Percentiles rank a stretch among this genome's conserved stretches.
These are phyloP conservation scores for Dorcoceras hygrometricum DNA, from an alignment of 257 asterid genomes.

Conservation along the genomic window DNA sequence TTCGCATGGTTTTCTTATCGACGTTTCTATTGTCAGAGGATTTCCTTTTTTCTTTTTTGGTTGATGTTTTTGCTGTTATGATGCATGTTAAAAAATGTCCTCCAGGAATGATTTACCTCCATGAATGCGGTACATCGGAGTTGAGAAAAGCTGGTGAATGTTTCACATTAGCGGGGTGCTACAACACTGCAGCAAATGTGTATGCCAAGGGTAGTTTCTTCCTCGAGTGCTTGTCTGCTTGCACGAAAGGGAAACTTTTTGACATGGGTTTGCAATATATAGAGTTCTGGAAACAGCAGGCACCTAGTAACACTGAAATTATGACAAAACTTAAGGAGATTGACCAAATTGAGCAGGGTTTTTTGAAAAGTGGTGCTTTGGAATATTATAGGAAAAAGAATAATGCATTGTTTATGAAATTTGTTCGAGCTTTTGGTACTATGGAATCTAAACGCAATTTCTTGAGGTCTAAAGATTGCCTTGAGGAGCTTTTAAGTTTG, in stretches of 20 bases:
- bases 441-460: constrained; percentile 44
- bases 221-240: constrained; percentile 46
- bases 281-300: constrained; percentile 47
- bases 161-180: constrained; percentile 44
- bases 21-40: neutral
- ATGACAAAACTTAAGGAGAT: constrained; percentile 24
- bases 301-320: constrained; percentile 9
- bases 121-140: constrained; percentile 39
- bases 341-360: constrained; percentile 38
- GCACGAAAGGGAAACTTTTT: constrained; percentile 40
- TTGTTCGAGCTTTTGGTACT: constrained; percentile 44
- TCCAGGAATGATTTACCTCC: constrained; percentile 51
- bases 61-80: too few relatives aligned
- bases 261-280: constrained; percentile 48
- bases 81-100: neutral
- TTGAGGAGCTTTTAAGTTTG: constrained; percentile 43
- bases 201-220: constrained; percentile 43
- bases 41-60: too few relatives aligned
- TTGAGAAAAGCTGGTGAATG: constrained; percentile 60
- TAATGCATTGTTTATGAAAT: constrained; percentile 39
- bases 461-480: constrained; percentile 37
- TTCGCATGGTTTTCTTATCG: neutral
- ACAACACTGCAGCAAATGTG: constrained; percentile 40
- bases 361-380: constrained; percentile 41
- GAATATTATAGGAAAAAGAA: constrained; percentile 32